Base-by-base conservation (phyloP, 1,284 basidiomycete genomes). In the Ganoderma lingzhi region DNA sequence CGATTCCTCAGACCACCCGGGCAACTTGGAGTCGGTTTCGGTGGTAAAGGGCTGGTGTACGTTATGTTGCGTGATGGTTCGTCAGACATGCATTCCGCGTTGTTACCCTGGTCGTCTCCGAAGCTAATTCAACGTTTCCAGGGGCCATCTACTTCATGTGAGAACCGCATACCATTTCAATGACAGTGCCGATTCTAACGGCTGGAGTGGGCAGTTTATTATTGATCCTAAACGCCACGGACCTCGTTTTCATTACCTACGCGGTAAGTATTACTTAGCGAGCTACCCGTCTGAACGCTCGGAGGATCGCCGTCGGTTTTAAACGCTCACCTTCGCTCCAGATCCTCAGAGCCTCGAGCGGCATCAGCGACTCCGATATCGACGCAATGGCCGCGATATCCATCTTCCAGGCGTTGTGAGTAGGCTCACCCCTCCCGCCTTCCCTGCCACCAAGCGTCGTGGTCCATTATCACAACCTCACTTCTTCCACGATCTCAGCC, bases 221-320 rank as follows among this genome's bases (percentile, higher is more conserved):
- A 8, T 10, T 48, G 6, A n/a, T 48, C 9, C n/a, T 48, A 2
- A 48, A 48, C n/a, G 45, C 45, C 45, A 48, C 45, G n/a, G 45
- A 48, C n/a, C n/a, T 48, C n/a, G 10, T 48, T n/a, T 48, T 48
- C n/a, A 23, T 48, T n/a, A 48, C 45, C 45, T 48, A 48, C n/a
- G 45, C n/a, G 45, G 45, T 48, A 48, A 12, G 45, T 12, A 6
- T n/a, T 48, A 10, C n/a, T 10, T 9, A n/a, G 3, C 45, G 9
- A 10, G 45, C 9, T 9, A 9, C 8, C 45, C n/a, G 0, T n/a
- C 17, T n/a, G 3, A 48, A 48, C n/a, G n/a, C 23, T 3, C 8
- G n/a, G 6, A 23, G n/a, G 8, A 10, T 15, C n/a, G 17, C n/a
- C n/a, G 9, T 6, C 8, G n/a, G 10, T 48, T 48, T 10, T 23